Base-by-base conservation (phyloP, 1,284 basidiomycete species). In the Vanrija pseudolonga region DNA sequence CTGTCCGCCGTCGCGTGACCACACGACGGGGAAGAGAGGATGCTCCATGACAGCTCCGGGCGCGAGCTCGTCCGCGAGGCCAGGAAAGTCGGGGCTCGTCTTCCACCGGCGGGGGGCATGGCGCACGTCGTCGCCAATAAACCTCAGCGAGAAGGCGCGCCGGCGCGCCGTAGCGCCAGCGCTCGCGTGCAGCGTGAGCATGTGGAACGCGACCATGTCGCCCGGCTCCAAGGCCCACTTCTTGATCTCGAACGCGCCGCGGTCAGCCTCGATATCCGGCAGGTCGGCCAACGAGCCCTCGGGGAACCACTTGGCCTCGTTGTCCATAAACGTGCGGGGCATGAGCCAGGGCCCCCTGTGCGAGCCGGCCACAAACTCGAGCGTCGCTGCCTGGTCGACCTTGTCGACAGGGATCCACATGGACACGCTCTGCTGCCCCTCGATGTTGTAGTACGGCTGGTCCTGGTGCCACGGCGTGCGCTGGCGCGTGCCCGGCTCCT, bases 381-480 rank as follows among this genome's bases (percentile, higher is more conserved):
- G 51, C 22, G 54, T 50, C 2, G 39, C 19, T 18, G 37, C 41
- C n/a, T 26, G 15, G 3, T 51, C 51, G 12, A 59, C 57, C 3
- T 51, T 24, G 46, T 59, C 57, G 38, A 59, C 51, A 7, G 57
- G 57, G 28, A 59, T 56, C 57, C 57, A 59, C 44, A 59, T 50
- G 11, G n/a, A 23, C 18, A 59, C 57, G 7, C 41, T 59, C 38
- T 53, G 43, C 12, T 12, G 19, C 3, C 54, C 53, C 23, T 39
- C 32, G 15, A 59, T 53, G 54, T 56, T 56, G 49, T 59, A 59
- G 45, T 59, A 59, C 23, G 57, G 57, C 53, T 56, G 54, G 54
- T 59, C 57, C 48, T 59, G 57, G 47, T 59, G 57, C 53, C 53
- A 59, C 2, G 54, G 57, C 8, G 57, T 59, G 37, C 57, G 54